Evolutionary conservation across 768 basidiomycete genomes (phyloP).

Genomic region (Russula sp.): DNA sequence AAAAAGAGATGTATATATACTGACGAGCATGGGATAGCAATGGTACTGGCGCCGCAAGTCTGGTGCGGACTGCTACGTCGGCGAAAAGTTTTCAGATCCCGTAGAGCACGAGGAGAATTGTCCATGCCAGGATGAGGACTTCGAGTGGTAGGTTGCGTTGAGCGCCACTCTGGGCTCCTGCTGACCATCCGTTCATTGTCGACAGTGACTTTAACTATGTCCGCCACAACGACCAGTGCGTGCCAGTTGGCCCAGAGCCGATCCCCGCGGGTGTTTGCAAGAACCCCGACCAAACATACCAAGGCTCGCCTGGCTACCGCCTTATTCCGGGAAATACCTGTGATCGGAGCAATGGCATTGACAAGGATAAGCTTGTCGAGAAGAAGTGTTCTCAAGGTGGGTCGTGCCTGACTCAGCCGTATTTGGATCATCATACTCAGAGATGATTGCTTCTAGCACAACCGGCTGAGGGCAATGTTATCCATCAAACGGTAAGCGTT

Average conservation of each 20-base stretch:
- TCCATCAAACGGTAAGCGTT: slow-evolving; percentile 61
- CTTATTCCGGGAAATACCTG: slow-evolving; percentile 93
- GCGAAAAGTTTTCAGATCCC: slow-evolving; percentile 84
- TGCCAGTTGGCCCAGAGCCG: slow-evolving; percentile 81
- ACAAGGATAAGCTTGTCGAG: slow-evolving; percentile 59
- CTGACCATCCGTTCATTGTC: background rate
- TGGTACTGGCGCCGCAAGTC: slow-evolving; percentile 85
- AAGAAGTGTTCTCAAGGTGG: slow-evolving; percentile 77
- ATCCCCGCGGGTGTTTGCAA: slow-evolving; percentile 71
- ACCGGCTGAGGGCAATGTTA: slow-evolving; percentile 69
- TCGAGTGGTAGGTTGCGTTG: slow-evolving; percentile 67
- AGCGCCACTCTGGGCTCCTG: background rate
- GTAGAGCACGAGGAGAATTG: slow-evolving; percentile 78
- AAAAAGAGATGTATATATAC: background rate
- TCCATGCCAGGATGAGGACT: slow-evolving; percentile 79
- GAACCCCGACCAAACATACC: slow-evolving; percentile 51
- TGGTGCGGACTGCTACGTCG: slow-evolving; percentile 82
- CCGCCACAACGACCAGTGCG: slow-evolving; percentile 64
- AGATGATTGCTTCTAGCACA: slow-evolving; percentile 42
- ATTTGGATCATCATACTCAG: background rate
- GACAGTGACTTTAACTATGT: slow-evolving; percentile 85
- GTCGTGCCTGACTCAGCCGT: slow-evolving; percentile 4
- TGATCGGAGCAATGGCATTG: slow-evolving; percentile 42
- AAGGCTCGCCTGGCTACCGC: slow-evolving; percentile 88
- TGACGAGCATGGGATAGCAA: slow-evolving; percentile 53